Conservation (phyloP, 495 filamentous ascomycete genomes). For the Hypoxylon lenormandii region DNA sequence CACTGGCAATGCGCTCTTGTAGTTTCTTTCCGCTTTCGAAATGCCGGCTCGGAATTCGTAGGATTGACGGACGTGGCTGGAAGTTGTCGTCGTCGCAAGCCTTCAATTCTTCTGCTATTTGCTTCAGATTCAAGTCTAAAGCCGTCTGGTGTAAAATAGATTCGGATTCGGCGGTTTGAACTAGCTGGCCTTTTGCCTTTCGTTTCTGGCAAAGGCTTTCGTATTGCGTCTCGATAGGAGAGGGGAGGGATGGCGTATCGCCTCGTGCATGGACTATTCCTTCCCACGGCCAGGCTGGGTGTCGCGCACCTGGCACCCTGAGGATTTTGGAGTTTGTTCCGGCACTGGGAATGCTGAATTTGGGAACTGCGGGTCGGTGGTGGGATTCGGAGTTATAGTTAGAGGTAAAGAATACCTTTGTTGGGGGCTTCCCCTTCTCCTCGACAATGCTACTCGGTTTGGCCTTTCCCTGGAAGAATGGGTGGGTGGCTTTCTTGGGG, state of each 20-base stretch:
- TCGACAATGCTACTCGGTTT: conserved; percentile 21
- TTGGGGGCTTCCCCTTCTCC: conserved; percentile 35
- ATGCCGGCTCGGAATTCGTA: conserved; percentile 63
- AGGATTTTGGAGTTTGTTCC: conserved; percentile 52
- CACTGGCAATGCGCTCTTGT: conserved; percentile 55
- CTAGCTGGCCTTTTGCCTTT: conserved; percentile 64
- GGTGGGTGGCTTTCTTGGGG: conserved; percentile 75
- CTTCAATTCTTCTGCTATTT: conserved; percentile 51
- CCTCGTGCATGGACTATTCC: conserved; percentile 72
- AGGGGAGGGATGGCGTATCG: conserved; percentile 3
- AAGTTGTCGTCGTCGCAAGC: conserved; percentile 56
- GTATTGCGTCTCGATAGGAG: not conserved
- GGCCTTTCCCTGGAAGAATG: conserved; percentile 75
- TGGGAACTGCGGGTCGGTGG: conserved; percentile 27
- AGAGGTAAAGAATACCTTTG: conserved; percentile 51
- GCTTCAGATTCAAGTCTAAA: conserved; percentile 25
- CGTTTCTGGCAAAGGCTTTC: conserved; percentile 35
- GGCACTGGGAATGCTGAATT: conserved; percentile 46
- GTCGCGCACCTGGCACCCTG: conserved; percentile 70
- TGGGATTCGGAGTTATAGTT: conserved; percentile 54
- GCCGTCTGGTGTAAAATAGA: conserved; percentile 53
- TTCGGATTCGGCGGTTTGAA: conserved; percentile 58
- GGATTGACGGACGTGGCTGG: conserved; percentile 51
- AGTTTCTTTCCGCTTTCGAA: conserved; percentile 64
- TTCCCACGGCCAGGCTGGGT: conserved; percentile 77